Conservation (phyloP, 106 monocot species). For the Apostasia shenzhenica region DNA sequence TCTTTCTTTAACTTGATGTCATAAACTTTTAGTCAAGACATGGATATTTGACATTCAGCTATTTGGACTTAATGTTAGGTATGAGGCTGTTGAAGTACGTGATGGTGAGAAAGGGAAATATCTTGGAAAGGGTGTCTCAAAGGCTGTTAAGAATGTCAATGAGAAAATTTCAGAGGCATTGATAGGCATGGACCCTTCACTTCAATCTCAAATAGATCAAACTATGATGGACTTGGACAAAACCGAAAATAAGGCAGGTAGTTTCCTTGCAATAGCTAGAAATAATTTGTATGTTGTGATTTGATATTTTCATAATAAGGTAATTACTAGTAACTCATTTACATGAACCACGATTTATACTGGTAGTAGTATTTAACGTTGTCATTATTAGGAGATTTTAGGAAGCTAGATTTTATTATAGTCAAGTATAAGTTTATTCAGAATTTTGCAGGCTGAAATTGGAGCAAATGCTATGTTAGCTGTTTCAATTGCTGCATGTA, state of each 20-base stretch:
- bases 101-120: constrained; percentile 75
- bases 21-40: neutral
- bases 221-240: constrained; percentile 91
- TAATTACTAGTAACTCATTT: too few relatives aligned
- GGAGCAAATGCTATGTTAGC: constrained; percentile 96
- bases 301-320: neutral
- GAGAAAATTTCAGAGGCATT: constrained; percentile 89
- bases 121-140: constrained; percentile 83
- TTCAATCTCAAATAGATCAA: constrained; percentile 89
- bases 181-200: constrained; percentile 89
- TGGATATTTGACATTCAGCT: neutral
- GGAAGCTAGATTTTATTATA: neutral
- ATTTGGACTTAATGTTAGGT: constrained; percentile 17
- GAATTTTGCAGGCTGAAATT: constrained; percentile 55
- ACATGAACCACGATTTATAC: neutral
- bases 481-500: constrained; percentile 98
- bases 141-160: constrained; percentile 81
- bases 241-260: constrained; percentile 69
- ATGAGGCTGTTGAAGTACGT: constrained; percentile 65
- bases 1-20: too few relatives aligned
- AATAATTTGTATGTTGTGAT: neutral
- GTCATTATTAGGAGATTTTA: neutral
- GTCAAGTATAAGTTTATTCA: neutral
- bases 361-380: neutral
- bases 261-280: neutral